Base-by-base conservation (phyloP, 2,329 filamentous ascomycete genomes). In the Trichoderma koningiopsis region DNA sequence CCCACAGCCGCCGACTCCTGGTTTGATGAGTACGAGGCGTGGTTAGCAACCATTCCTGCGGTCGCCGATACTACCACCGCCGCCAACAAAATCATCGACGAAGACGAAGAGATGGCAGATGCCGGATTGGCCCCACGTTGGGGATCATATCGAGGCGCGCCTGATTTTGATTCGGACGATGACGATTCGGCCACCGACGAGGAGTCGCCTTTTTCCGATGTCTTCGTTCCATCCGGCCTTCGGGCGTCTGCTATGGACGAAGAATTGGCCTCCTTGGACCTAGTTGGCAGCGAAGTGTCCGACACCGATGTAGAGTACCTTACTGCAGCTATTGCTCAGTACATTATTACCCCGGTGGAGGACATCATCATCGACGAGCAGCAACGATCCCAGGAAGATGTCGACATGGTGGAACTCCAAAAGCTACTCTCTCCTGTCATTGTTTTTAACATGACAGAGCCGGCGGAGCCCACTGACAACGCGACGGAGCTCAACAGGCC, bases 281-380 rank as follows among this genome's bases (percentile, higher is more conserved):
- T 52, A 43, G 22, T n/a, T n/a, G 58, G 58, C 58, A 31, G 27
- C 22, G 49, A 27, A 37, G 14, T 16, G 52, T n/a, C 66, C 52
- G 27, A 62, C 66, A 19, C 35, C 37, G 58, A 63, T 27, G 66
- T 63, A 63, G 66, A 68, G 66, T 56, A 55, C 19, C 31, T 68
- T 10, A 63, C 66, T 62, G 66, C 58, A 63, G 66, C 66, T 68
- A 27, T 68, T 16, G 66, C 66, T 52, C 66, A 62, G 66, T 63
- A 63, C 37, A 27, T 49, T 63, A 37, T 63, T 40, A 49, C 49
- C 19, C 47, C 33, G 14, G 19, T 56, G 31, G 49, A 64, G 33
- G 58, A 68, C 53, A 47, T 40, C 63, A 56, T 67, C 55, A 52
- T 58, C 55, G n/a, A 27, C 40, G 63, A 67, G 29, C 55, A 59